Percentiles rank a stretch among this genome's conserved stretches.
Conservation (phyloP, 2,329 filamentous ascomycete species). For the Achaetomium macrosporum region DNA sequence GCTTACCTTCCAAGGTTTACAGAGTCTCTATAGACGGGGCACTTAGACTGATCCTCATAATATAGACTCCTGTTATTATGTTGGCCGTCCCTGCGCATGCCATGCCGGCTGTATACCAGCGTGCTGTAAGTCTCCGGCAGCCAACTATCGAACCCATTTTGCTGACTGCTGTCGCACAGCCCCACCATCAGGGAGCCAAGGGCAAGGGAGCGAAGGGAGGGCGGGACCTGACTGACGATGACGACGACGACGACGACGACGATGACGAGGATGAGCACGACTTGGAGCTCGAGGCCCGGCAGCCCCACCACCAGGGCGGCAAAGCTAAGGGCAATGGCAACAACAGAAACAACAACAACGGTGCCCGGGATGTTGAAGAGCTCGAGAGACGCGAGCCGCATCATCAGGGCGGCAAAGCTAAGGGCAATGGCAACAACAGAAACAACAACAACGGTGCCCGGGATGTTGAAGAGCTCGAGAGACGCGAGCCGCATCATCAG, state of each 20-base stretch:
- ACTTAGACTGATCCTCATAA: background rate
- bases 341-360: background rate
- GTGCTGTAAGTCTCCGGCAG: background rate
- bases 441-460: background rate
- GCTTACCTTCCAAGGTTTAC: background rate
- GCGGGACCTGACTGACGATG: background rate
- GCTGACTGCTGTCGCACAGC: background rate
- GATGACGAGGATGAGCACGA: background rate
- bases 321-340: background rate
- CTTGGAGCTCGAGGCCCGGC: background rate
- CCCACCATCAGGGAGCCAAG: slow-evolving; percentile 2
- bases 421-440: background rate
- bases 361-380: background rate
- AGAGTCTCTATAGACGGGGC: background rate
- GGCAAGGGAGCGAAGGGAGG: background rate
- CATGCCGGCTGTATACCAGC: background rate
- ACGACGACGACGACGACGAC: background rate
- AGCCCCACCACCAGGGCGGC: slow-evolving; percentile 5
- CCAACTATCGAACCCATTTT: background rate
- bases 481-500: slow-evolving; percentile 4
- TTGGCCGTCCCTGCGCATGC: slow-evolving; percentile 4
- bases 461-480: slow-evolving; percentile 1
- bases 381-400: slow-evolving; percentile 6
- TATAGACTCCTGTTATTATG: background rate
- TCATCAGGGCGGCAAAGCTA: slow-evolving; percentile 2